These are phyloP conservation scores for Chaetomium sp. DNA, from an alignment of 2,329 filamentous ascomycete genomes.

Conservation along the genomic window DNA sequence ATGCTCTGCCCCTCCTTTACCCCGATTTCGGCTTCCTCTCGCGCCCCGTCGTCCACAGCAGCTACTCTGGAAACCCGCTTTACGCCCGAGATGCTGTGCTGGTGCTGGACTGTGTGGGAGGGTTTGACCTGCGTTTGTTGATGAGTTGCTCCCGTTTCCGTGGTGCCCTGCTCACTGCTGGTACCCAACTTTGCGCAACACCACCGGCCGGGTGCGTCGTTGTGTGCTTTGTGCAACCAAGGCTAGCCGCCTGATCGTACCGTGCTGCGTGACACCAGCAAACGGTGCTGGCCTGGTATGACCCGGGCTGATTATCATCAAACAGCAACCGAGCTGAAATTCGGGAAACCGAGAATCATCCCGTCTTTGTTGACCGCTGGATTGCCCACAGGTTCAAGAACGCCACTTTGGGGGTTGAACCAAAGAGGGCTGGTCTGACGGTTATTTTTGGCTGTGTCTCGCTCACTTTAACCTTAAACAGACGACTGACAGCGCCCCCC, in stretches of 20 bases:
- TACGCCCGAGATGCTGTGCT: conserved; percentile 17
- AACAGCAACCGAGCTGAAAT: neutral
- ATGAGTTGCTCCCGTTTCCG: neutral
- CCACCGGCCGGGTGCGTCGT: conserved; percentile 4
- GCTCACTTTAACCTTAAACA: conserved; percentile 36
- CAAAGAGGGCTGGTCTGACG: neutral
- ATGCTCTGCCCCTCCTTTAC: neutral
- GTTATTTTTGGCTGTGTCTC: conserved; percentile 27
- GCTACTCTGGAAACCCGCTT: conserved; percentile 1
- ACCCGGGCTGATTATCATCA: neutral
- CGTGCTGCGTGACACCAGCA: neutral
- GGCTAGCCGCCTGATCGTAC: conserved; percentile 31
- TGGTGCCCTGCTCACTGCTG: conserved; percentile 5
- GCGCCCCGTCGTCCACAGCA: neutral
- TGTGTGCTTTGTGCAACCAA: conserved; percentile 12
- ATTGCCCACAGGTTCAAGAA: conserved; percentile 4
- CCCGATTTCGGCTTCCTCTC: neutral
- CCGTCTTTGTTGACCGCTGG: neutral
- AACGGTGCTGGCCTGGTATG: conserved; percentile 4
- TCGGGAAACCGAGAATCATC: neutral
- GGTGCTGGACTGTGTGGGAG: neutral
- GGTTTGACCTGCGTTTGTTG: neutral
- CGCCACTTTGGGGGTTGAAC: neutral
- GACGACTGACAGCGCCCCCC: conserved; percentile 27
- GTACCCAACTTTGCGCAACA: conserved; percentile 26